Base-by-base conservation (phyloP, 768 basidiomycete genomes). In the Leccinum rimulosum region DNA sequence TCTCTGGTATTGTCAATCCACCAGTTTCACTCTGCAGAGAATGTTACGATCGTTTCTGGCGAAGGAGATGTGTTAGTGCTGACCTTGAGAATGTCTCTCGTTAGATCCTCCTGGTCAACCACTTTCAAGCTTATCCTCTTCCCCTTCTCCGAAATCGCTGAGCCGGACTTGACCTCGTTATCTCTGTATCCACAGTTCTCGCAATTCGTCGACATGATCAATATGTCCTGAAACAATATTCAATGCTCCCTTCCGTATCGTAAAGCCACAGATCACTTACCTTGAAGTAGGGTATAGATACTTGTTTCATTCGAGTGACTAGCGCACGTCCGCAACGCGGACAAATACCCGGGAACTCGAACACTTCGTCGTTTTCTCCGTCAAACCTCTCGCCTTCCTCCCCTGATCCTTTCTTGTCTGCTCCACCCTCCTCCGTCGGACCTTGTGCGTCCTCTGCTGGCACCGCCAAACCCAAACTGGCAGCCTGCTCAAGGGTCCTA, bases 201-300 rank as follows among this genome's bases (percentile, higher is more conserved):
- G 72, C 97, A 98, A 71, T 97, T 98, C 6, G 95, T 95, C 25
- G 96, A 96, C 95, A 98, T 98, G 75, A 98, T 96, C 55, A 98
- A 76, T 57, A 94, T 88, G 66, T 99, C 95, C 95, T 97, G 49
- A 14, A 33, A 47, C 8, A 17, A 22, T 45, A 25, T 30, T 62
- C 7, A 35, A 58, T 7, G 14, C 8, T 27, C 19, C 45, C 10
- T 33, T 15, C 4, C 22, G 17, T 27, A 33, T 43, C 3, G 36
- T 31, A 6, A 51, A 35, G 3, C 8, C 15, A 47, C 50, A 31
- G 27, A 45, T 1, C 11, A 47, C 60, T 36, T 40, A 88, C 95
- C 83, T 99, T 93, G 83, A 99, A 98, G 74, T 99, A 94, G 0
- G 97, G 97, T 64, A 99, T 97, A 61, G 84, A 86, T 64, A 98